Base-by-base conservation (phyloP, 768 basidiomycete genomes). In the Cubamyces sp. region DNA sequence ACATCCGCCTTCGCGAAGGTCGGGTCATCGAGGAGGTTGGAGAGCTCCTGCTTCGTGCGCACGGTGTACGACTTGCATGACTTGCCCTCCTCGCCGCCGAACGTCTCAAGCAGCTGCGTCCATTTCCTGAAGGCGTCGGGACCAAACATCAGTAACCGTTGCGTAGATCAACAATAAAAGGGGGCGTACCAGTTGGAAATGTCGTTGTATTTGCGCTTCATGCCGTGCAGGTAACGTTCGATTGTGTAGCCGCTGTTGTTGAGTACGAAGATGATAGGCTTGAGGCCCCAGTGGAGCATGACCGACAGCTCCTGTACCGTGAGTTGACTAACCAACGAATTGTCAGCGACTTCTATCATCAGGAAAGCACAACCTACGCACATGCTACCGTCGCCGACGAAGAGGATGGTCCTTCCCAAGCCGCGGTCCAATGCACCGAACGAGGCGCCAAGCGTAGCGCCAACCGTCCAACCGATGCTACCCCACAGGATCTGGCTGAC, bases 181-280 rank as follows among this genome's bases (percentile, higher is more conserved):
- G 6, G 21, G 23, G 68, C 78, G 58, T 40, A 80, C 83, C 94
- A 97, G 69, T 87, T 77, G 26, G 82, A 79, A 66, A 98, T 88
- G 70, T 97, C 88, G 72, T 96, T 96, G 75, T 97, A 96, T 71
- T 87, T 84, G 58, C 90, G 77, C 23, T 81, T 69, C 74, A 78
- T 81, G 19, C 89, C 89, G 62, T 94, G 90, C 46, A 91, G 78
- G 65, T 80, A 82, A 18, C 90, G 83, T 77, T 98, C 96, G 54
- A 98, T 94, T 19, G 91, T 91, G 75, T 96, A 96, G 0, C 92
- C 90, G 18, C 77, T 79, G 72, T 92, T 93, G 73, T 92, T 92
- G 51, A 93, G 74, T 19, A 93, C 78, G 74, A 95, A 95, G 34
- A 95, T 80, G 73, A 94, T 92, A 5, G 96, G 95, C 65, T 81